phyloP scores from a whole-genome alignment of 331 rosid species.

The Malus hybrid region DNA sequence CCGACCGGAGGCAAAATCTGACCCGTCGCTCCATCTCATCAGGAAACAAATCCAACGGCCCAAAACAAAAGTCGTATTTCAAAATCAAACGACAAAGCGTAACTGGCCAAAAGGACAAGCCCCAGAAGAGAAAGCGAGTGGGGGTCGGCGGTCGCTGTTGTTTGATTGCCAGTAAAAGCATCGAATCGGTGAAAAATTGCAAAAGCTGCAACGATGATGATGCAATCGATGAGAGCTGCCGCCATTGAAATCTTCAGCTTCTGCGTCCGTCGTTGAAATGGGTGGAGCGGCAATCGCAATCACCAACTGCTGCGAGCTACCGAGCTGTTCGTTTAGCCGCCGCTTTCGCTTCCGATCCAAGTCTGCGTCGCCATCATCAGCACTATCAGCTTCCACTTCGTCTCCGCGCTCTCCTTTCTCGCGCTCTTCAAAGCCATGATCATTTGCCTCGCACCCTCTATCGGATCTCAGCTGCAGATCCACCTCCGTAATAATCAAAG shows the following conservation, averaged over 20 bases:
- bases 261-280: slow-evolving; percentile 37
- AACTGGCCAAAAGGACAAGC: not conserved
- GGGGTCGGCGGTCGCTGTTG: slow-evolving; percentile 21
- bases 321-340: slow-evolving; percentile 32
- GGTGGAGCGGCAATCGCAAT: slow-evolving; percentile 31
- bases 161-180: slow-evolving; percentile 64
- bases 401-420: slow-evolving; percentile 11
- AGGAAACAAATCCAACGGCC: slow-evolving; percentile 18
- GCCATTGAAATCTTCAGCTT: slow-evolving; percentile 11
- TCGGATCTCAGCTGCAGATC: slow-evolving; percentile 75
- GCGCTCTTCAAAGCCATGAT: slow-evolving; percentile 59
- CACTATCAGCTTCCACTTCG: slow-evolving; percentile 15
- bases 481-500: slow-evolving; percentile 23
- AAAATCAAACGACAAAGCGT: slow-evolving; percentile 2
- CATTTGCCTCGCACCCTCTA: slow-evolving; percentile 33
- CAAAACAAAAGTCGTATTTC: not conserved
- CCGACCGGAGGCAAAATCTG: not conserved
- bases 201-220: slow-evolving; percentile 14
- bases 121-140: not conserved
- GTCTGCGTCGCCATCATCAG: slow-evolving; percentile 39
- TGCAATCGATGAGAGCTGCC: slow-evolving; percentile 18
- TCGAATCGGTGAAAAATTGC: slow-evolving; percentile 22
- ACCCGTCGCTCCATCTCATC: not conserved
- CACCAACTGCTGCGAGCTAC: slow-evolving; percentile 26
- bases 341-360: slow-evolving; percentile 68